These are phyloP conservation scores for Schwanniomyces pseudopolymorphus DNA, from an alignment of 805 yeast genomes.

Conservation along the genomic window DNA sequence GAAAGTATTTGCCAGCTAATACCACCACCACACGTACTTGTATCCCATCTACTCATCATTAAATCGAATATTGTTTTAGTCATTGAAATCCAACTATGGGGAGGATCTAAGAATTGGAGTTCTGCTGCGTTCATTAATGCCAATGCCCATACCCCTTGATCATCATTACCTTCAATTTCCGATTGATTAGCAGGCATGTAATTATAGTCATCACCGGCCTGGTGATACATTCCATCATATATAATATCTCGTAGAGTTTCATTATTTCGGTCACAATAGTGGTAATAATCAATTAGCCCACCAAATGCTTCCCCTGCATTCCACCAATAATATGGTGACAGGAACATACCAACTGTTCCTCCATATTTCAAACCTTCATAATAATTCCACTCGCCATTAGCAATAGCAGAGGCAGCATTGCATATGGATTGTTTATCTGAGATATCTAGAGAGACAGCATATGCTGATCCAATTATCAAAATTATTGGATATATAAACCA, in stretches of 20 bases:
- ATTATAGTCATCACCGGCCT: constrained; percentile 39
- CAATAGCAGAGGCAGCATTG: constrained; percentile 34
- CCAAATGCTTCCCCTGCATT: constrained; percentile 54
- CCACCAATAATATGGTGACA: constrained; percentile 52
- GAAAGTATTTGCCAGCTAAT: constrained; percentile 93
- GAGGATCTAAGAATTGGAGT: constrained; percentile 41
- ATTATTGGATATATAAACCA: not conserved
- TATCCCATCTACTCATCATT: constrained; percentile 89
- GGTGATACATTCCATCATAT: constrained; percentile 41
- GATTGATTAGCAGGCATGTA: constrained; percentile 48
- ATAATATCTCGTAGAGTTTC: constrained; percentile 26
- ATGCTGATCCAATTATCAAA: not conserved
- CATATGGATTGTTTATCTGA: constrained; percentile 39
- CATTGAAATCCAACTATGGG: constrained; percentile 77
- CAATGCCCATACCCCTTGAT: constrained; percentile 54
- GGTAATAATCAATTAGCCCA: constrained; percentile 41
- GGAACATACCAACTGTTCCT: constrained; percentile 48
- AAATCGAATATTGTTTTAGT: constrained; percentile 90
- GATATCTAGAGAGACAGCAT: constrained; percentile 6
- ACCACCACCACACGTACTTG: constrained; percentile 75
- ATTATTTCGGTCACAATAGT: constrained; percentile 37
- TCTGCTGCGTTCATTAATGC: constrained; percentile 48
- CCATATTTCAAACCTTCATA: constrained; percentile 42
- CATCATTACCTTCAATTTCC: constrained; percentile 50
- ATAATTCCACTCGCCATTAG: constrained; percentile 44